A percentile compares a stretch with the other conserved stretches of the same genome.
Conservation (phyloP, 192 early-diverging fungal species). For the Entophlyctis luteolus region DNA sequence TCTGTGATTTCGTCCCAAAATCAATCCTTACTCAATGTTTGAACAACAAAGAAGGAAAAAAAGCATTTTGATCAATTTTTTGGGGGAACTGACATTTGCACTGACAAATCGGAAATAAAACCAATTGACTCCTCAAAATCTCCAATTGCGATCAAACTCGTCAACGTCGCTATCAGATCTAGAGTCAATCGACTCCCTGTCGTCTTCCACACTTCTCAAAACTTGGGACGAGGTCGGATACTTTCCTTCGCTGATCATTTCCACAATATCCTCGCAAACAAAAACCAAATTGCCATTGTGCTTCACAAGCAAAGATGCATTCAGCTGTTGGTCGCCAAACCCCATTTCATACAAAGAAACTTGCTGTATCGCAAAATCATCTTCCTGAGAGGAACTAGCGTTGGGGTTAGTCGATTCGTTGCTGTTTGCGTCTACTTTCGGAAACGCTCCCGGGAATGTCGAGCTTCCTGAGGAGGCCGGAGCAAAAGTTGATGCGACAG, state of each 20-base stretch:
- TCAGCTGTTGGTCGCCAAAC: conserved; percentile 3
- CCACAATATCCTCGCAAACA: conserved; percentile 17
- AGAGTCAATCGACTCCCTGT: background rate
- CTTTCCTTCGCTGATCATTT: background rate
- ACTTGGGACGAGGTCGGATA: background rate
- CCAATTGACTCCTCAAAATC: too few species aligned
- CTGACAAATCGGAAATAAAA: too few species aligned
- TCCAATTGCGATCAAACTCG: too few species aligned
- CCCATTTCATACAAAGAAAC: conserved; percentile 28
- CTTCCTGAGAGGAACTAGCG: background rate
- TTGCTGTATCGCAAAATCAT: conserved; percentile 14
- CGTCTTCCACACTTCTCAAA: conserved; percentile 4
- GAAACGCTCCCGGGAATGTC: conserved; percentile 12
- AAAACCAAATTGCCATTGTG: conserved; percentile 20
- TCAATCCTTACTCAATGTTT: too few species aligned
- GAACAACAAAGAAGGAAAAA: too few species aligned
- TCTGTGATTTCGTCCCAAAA: too few species aligned
- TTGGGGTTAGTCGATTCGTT: background rate
- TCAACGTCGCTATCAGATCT: background rate
- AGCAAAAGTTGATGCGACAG: background rate
- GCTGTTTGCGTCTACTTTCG: background rate
- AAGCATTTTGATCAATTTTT: too few species aligned
- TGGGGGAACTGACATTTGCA: too few species aligned
- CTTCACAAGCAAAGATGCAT: background rate
- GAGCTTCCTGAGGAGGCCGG: background rate